Evolutionary conservation across 1,284 basidiomycete species (phyloP).

Genomic region (Puccinia novopanici): DNA sequence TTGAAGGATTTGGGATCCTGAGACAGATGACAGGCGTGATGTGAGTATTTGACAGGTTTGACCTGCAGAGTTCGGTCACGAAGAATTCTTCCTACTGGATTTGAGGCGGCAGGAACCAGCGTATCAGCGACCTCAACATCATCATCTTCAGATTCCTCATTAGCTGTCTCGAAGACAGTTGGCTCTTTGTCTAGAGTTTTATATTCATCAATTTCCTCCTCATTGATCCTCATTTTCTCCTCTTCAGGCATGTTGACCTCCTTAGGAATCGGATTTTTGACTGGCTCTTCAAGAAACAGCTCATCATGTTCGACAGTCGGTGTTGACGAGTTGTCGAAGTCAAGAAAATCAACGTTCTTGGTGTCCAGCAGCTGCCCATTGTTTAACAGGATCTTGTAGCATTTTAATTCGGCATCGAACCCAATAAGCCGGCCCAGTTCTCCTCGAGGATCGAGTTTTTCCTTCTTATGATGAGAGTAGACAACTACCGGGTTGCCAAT

Average conservation of each 20-base stretch:
- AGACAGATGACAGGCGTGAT: background rate
- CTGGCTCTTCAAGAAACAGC: background rate
- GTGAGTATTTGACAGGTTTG: background rate
- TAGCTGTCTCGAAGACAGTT: background rate
- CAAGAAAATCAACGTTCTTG: background rate
- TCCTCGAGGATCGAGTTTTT: background rate
- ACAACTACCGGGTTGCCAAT: background rate
- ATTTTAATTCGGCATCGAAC: background rate
- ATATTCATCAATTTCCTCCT: background rate
- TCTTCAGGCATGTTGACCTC: background rate
- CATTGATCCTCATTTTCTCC: background rate
- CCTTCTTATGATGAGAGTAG: background rate
- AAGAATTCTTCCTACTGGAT: background rate
- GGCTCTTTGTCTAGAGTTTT: background rate
- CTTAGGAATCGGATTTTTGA: too few relatives aligned
- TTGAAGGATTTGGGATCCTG: slow-evolving; percentile 5
- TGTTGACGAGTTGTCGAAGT: background rate
- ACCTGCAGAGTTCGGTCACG: background rate
- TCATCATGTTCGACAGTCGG: background rate
- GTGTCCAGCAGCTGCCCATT: background rate
- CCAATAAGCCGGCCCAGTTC: too few relatives aligned
- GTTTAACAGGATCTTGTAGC: background rate
- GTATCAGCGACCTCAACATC: background rate
- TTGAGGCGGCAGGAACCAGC: background rate
- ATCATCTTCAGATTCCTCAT: background rate